These are phyloP conservation scores for Omphalea diandra DNA, from an alignment of 441 rosid genomes.

Conservation along the genomic window DNA sequence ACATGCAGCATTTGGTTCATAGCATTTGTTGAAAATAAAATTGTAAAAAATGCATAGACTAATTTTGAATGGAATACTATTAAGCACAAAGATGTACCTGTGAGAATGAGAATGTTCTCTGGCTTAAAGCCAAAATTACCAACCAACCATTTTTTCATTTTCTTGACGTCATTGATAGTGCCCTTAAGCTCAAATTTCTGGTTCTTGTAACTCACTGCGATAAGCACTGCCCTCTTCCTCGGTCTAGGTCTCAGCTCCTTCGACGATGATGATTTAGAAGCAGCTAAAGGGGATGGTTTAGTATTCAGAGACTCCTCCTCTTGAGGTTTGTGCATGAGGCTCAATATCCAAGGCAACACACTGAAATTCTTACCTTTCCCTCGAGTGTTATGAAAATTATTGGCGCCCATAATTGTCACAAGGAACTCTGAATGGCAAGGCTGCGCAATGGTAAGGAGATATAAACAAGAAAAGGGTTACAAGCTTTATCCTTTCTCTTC, in stretches of 20 bases:
- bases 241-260: conserved; percentile 10
- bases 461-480: not conserved
- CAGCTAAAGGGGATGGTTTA: conserved; percentile 11
- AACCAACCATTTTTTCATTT: conserved; percentile 38
- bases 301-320: not conserved
- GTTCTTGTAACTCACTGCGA: conserved; percentile 36
- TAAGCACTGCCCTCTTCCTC: conserved; percentile 38
- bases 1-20: not conserved
- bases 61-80: no score
- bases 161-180: conserved; percentile 44
- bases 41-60: no score
- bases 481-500: not conserved
- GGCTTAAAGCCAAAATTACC: conserved; percentile 15
- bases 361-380: not conserved
- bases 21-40: no score
- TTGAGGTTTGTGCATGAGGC: no score
- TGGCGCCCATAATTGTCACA: not conserved
- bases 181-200: conserved; percentile 46
- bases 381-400: not conserved
- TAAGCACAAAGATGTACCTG: conserved; percentile 36
- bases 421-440: not conserved
- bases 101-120: conserved; percentile 39
- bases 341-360: no score
- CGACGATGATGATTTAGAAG: not conserved
- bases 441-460: not conserved